Evolutionary conservation across 768 basidiomycete genomes (phyloP), one percentile per base, ranked within the genome.

Genomic region (Pleurotus ostreatus): DNA sequence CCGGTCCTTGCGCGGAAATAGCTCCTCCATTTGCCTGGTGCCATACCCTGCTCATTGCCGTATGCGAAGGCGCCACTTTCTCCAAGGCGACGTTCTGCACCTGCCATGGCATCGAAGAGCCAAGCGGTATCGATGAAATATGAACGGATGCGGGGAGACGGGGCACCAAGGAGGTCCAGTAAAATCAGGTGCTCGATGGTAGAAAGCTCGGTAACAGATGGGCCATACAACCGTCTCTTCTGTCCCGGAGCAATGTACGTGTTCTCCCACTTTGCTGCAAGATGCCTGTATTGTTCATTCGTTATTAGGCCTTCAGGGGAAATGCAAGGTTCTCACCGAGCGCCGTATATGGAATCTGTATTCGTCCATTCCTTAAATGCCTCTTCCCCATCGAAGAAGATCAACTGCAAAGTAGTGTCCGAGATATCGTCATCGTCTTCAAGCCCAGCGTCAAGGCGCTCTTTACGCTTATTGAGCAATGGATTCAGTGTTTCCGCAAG

Each of bases 361-460:
- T 78, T 80, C 2, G 92, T 93, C 96, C 96, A 99, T 23, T 82
- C 76, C 46, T 83, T 77, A 70, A 96, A 98, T 0, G 97, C 97
- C 70, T 98, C 97, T 71, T 99, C 97, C 2, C 97, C 97, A 64
- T 99, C 97, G 57, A 99, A 96, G 68, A 98, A 96, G 8, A 99
- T 78, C 7, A 98, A 74, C 66, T 97, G 94, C 7, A 99, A 70
- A 2, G 95, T 96, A 16, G 89, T 92, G 56, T 91, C 88, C 0
- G 83, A 83, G 12, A 86, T 73, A 53, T 92, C 89, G 43, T 92
- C 91, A n/a, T 86, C 84, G 11, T 85, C 84, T 54, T 84, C 83
- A 13, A 74, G 66, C 0, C 74, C 85, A 2, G 76, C 75, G 26
- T 82, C 78, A 5, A 88, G 60, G 26, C 82, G 76, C 55, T 78